phyloP scores from a whole-genome alignment of 2,329 filamentous ascomycete species.

The Ascochyta fabae region DNA sequence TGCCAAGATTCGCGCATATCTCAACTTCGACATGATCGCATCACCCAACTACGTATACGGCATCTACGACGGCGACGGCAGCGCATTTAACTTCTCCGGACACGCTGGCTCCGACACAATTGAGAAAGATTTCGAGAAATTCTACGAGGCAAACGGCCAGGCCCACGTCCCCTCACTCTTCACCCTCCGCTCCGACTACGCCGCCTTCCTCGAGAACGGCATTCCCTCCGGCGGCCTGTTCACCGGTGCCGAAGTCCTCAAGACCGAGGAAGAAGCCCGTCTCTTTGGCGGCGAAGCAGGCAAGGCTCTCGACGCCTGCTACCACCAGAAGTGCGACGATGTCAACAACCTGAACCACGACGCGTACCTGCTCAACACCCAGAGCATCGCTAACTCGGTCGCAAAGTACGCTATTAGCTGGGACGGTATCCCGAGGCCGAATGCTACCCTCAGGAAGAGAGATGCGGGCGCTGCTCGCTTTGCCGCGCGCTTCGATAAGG shows the following conservation, averaged over 20 bases:
- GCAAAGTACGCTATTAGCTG: slow-evolving; percentile 48
- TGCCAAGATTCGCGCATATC: slow-evolving; percentile 49
- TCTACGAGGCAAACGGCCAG: slow-evolving; percentile 45
- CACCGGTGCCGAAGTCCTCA: slow-evolving; percentile 51
- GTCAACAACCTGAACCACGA: slow-evolving; percentile 47
- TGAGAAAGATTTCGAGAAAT: slow-evolving; percentile 45
- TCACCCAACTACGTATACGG: slow-evolving; percentile 50
- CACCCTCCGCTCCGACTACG: slow-evolving; percentile 50
- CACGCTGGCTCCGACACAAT: slow-evolving; percentile 45
- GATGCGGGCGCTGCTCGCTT: slow-evolving; percentile 34
- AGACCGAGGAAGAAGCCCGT: slow-evolving; percentile 46
- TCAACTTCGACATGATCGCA: slow-evolving; percentile 55
- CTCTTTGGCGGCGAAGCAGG: slow-evolving; percentile 49
- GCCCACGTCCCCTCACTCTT: slow-evolving; percentile 46
- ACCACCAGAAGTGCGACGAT: slow-evolving; percentile 48
- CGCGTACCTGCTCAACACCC: slow-evolving; percentile 47
- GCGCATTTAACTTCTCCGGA: slow-evolving; percentile 47
- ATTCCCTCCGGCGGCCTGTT: slow-evolving; percentile 50
- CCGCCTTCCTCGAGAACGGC: slow-evolving; percentile 50
- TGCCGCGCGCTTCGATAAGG: slow-evolving; percentile 33
- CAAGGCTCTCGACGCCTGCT: slow-evolving; percentile 46
- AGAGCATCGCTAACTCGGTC: slow-evolving; percentile 49
- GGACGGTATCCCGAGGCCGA: slow-evolving; percentile 43
- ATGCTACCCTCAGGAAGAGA: slow-evolving; percentile 39
- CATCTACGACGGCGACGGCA: slow-evolving; percentile 50